These are phyloP conservation scores for Galeopsis tetrahit DNA, from an alignment of 257 asterid genomes.

Conservation along the genomic window DNA sequence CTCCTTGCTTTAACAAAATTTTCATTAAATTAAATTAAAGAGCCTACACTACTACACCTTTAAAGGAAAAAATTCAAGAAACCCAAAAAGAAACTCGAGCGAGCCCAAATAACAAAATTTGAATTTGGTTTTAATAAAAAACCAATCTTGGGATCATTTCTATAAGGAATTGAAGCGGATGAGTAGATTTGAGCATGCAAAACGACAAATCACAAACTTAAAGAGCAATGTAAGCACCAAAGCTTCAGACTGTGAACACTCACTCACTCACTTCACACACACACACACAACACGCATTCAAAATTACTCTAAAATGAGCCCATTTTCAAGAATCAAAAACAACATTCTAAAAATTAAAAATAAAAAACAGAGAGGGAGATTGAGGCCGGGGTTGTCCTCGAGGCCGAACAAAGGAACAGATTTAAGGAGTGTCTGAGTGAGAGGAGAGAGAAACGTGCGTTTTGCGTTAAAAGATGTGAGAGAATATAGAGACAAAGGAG, in stretches of 20 bases:
- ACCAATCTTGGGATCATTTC: conserved; percentile 32
- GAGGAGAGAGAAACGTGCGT: conserved; percentile 63
- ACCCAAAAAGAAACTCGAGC: conserved; percentile 29
- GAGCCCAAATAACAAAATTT: conserved; percentile 38
- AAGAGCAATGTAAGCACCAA: conserved; percentile 22
- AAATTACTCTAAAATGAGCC: conserved; percentile 25
- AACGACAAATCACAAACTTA: conserved; percentile 23
- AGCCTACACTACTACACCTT: conserved; percentile 33
- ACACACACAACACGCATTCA: conserved; percentile 25
- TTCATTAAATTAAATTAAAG: conserved; percentile 28
- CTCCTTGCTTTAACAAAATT: conserved; percentile 31
- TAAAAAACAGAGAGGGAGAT: conserved; percentile 28
- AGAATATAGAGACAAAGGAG: conserved; percentile 28
- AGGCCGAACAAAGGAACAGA: conserved; percentile 56
- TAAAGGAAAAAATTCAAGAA: conserved; percentile 21
- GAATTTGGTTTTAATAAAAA: conserved; percentile 21
- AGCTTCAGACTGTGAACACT: conserved; percentile 20
- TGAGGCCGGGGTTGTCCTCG: conserved; percentile 59
- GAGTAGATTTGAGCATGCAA: conserved; percentile 38
- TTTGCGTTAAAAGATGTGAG: conserved; percentile 69
- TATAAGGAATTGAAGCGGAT: conserved; percentile 25
- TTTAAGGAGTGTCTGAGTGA: conserved; percentile 34
- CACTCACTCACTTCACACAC: conserved; percentile 17
- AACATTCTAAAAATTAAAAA: conserved; percentile 2
- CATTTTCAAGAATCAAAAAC: conserved; percentile 30